A percentile compares a stretch with the other conserved stretches of the same genome.
These are phyloP conservation scores for Trichoderma oligosporum DNA, from an alignment of 2,329 filamentous ascomycete genomes.

Conservation along the genomic window DNA sequence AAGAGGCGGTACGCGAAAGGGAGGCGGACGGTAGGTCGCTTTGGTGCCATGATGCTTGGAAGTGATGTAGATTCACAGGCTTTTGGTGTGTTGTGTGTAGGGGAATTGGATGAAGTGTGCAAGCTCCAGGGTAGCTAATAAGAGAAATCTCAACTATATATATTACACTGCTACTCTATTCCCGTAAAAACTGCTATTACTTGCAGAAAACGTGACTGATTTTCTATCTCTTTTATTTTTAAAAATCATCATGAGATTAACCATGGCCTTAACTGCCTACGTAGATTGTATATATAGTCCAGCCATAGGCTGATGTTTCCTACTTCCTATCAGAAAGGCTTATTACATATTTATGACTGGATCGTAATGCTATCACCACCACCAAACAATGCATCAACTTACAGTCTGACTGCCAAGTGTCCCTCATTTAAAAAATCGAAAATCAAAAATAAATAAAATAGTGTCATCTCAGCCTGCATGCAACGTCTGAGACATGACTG, in stretches of 20 bases:
- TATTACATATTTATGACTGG: no score
- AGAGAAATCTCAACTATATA: no score
- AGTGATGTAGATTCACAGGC: no score
- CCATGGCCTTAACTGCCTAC: background rate
- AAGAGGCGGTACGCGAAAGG: conserved; percentile 64
- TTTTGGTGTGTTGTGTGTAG: no score
- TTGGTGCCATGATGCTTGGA: conserved; percentile 26
- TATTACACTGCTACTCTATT: background rate
- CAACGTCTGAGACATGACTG: background rate
- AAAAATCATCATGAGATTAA: background rate
- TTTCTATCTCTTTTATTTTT: background rate
- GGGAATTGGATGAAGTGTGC: background rate
- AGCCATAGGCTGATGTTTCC: no score
- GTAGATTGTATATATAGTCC: background rate
- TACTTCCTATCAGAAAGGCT: no score
- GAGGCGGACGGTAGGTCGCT: conserved; percentile 42
- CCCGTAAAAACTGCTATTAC: background rate
- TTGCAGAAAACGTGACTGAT: conserved; percentile 5
- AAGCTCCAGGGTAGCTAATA: no score
- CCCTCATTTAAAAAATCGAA: no score
- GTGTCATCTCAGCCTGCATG: background rate
- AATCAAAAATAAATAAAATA: no score
- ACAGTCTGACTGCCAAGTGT: no score
- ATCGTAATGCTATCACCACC: no score
- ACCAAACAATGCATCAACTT: no score